Base-by-base conservation (phyloP, 1,139 yeast genomes). In the Suhomyces taliae region DNA sequence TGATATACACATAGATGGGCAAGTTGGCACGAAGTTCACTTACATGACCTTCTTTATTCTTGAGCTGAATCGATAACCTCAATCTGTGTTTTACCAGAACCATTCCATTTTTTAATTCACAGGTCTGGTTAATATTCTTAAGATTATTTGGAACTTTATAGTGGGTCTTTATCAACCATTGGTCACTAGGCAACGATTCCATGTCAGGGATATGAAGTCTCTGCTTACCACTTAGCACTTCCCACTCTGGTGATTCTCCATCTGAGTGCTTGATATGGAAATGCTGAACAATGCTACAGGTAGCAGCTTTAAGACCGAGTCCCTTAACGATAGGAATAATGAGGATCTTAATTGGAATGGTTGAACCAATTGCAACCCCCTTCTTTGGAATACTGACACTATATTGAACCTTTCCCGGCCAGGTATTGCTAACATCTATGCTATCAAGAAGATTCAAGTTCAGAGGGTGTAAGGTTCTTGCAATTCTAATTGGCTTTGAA, bases 11-110 rank as follows among this genome's bases (percentile, higher is more conserved):
- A 35, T 69, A 72, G 2, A 86, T 70, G 0, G 91, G 90, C 42
- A 86, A 65, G 39, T 85, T 82, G 3, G 90, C 88, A 40, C 89
- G 68, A 31, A 85, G 65, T 63, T 86, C 91, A 49, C 87, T 82
- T 7, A 79, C 71, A 58, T 83, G 87, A 1, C 89, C 88, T 51
- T 78, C 82, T 2, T 79, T 70, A 58, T 85, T 85, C 29, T 76
- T 69, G 39, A 86, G 62, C 45, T 79, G 79, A 27, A 85, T 75
- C 3, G 74, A 74, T 19, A 85, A 66, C 49, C 85, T 76, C 39
- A 86, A 59, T 54, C 85, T 75, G 61, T 86, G 91, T 48, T 81
- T 77, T 7, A 84, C 85, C 49, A 73, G 76, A 43, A 84, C 69
- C 46, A 80, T 60, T 27, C 74, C 76, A 41, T 73, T 67, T 44